Conservation (phyloP, 1,139 yeast genomes). For the Hemisphaericaspora xylofermentans region DNA sequence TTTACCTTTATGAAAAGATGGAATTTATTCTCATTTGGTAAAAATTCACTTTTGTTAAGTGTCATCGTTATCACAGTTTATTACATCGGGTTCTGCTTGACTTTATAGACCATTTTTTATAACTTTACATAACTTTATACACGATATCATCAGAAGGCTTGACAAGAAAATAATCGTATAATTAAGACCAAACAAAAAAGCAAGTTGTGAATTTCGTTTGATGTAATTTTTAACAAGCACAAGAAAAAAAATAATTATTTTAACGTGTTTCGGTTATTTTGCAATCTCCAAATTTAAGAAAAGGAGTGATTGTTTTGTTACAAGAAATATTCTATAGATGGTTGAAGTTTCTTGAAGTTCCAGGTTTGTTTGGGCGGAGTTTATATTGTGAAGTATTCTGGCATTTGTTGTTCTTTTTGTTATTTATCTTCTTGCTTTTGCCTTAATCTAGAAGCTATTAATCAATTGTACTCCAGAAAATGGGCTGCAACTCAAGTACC, state of each 20-base stretch:
- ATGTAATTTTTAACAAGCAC: slow-evolving; percentile 5
- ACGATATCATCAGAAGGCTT: not conserved
- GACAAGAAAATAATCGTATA: not conserved
- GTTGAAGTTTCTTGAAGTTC: too few relatives aligned
- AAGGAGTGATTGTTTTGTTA: not conserved
- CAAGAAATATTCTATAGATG: too few relatives aligned
- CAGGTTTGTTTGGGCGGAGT: too few relatives aligned
- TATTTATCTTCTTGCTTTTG: not conserved
- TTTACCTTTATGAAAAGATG: slow-evolving; percentile 16
- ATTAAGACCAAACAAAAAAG: not conserved
- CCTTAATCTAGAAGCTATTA: not conserved
- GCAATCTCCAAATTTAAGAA: not conserved
- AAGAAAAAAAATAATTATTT: not conserved
- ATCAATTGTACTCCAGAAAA: too few relatives aligned
- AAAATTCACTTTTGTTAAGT: slow-evolving; percentile 20
- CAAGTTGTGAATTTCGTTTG: not conserved
- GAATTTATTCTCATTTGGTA: slow-evolving; percentile 19
- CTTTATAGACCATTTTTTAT: slow-evolving; percentile 7
- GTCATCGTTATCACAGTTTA: slow-evolving; percentile 19
- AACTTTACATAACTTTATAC: not conserved
- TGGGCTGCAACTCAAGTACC: slow-evolving; percentile 72
- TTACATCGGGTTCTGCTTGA: slow-evolving; percentile 19
- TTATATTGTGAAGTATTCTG: too few relatives aligned
- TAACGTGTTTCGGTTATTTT: not conserved
- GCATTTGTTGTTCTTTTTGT: not conserved